Evolutionary conservation across 257 asterid genomes (phyloP).

Genomic region (Gentiana straminea): DNA sequence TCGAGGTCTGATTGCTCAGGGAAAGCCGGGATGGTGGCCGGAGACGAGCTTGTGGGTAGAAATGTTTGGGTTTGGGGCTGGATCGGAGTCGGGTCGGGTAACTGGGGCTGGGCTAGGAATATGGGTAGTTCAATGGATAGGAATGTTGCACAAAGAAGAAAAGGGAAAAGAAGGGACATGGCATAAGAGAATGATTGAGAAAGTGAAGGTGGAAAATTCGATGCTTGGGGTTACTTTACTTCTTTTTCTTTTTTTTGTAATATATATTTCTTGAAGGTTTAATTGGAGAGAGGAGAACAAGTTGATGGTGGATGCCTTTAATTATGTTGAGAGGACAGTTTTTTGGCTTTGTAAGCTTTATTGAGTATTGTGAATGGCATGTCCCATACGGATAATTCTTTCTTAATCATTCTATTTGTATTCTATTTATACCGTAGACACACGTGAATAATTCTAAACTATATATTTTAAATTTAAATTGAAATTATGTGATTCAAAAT

Average conservation of each 20-base stretch:
- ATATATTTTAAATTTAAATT: too few species aligned
- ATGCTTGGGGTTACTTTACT: neutral
- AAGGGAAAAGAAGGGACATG: slow-evolving; percentile 31
- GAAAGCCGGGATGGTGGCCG: slow-evolving; percentile 91
- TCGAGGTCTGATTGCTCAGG: slow-evolving; percentile 72
- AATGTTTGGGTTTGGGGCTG: slow-evolving; percentile 40
- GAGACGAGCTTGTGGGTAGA: slow-evolving; percentile 31
- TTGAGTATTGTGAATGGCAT: slow-evolving; percentile 7
- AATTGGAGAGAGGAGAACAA: neutral
- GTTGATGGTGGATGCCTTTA: slow-evolving; percentile 12
- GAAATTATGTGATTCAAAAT: too few species aligned
- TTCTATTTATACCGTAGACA: too few species aligned
- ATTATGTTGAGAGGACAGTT: neutral
- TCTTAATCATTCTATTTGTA: too few species aligned
- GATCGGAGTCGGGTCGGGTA: slow-evolving; percentile 43
- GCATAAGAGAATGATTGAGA: slow-evolving; percentile 19
- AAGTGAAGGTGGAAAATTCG: neutral
- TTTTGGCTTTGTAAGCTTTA: slow-evolving; percentile 6
- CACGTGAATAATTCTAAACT: too few species aligned
- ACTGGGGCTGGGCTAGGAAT: slow-evolving; percentile 30
- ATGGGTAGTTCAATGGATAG: slow-evolving; percentile 14
- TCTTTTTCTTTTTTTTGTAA: neutral
- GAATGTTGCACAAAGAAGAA: slow-evolving; percentile 23
- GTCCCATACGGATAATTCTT: neutral
- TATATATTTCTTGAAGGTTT: neutral